Base-by-base conservation (phyloP, 108 stramenopile genomes). In the Halocafeteria seosinensis region DNA sequence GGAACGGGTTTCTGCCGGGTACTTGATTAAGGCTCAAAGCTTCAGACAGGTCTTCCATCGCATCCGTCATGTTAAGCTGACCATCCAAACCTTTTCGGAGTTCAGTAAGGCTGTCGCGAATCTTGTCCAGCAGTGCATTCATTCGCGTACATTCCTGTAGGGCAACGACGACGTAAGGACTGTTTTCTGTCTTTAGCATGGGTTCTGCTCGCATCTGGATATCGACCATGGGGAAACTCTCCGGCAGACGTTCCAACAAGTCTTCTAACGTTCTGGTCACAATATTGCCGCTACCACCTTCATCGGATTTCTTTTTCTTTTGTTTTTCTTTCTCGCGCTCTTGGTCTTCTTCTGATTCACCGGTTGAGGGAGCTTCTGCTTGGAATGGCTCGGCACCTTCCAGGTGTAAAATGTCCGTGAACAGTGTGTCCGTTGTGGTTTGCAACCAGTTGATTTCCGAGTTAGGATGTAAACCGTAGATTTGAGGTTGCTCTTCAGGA, bases 1-100 rank as follows among this genome's bases (percentile, higher is more conserved):
- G 65, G 55, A 80, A 83, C 27, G 81, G 84, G 70, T 80, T 79
- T 23, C 84, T 50, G 5, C 82, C 80, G 3, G 82, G 82, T 50
- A 79, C 78, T 32, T 13, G 23, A 38, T 78, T 68, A 27, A 71
- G 36, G 32, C 37, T 62, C 35, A 78, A 38, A 21, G 69, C 55
- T 0, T 52, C 25, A 35, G 62, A 61, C 1, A 83, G 50, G 23
- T 73, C 69, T 60, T 83, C 82, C 82, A 83, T 83, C 27, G 71
- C 62, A 1, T 63, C 72, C 17, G 67, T 55, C 67, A 73, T 68
- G 62, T 62, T 73, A n/a, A 73, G 38, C 30, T 73, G 66, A 3
- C 72, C 72, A 31, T 37, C 50, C 62, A 73, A 68, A 0, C 67
- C 72, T 11, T 78, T 76, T 24, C 76, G 66, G 38, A 83, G 72